phyloP scores from a whole-genome alignment of 352 stramenopile genomes.

The Stramenopiles sp. region DNA sequence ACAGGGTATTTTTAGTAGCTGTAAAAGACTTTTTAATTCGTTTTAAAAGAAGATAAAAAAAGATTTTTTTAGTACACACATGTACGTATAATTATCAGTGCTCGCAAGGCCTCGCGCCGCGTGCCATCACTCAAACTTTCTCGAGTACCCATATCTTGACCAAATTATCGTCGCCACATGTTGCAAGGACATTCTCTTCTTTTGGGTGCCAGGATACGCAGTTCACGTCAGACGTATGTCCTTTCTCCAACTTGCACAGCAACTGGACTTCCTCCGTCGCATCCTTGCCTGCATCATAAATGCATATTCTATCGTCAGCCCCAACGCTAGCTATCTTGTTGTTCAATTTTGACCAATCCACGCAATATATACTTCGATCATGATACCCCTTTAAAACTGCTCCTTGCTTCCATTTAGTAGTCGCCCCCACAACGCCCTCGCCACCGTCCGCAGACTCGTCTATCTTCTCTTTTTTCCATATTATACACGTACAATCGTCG shows the following conservation, averaged over 20 bases:
- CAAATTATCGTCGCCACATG: too few relatives aligned
- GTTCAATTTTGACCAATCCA: constrained; percentile 67
- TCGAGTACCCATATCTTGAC: too few relatives aligned
- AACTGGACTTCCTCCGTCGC: constrained; percentile 17
- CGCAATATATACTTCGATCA: constrained; percentile 62
- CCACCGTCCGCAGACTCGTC: constrained; percentile 25
- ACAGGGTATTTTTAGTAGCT: too few relatives aligned
- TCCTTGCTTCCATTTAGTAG: constrained; percentile 55
- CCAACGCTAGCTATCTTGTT: constrained; percentile 63
- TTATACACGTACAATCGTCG: constrained; percentile 68
- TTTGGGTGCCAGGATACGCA: constrained; percentile 72
- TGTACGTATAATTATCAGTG: too few relatives aligned
- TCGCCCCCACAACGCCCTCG: constrained; percentile 17
- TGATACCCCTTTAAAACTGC: constrained; percentile 56
- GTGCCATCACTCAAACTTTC: too few relatives aligned
- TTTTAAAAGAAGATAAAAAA: too few relatives aligned
- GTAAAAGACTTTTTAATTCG: too few relatives aligned
- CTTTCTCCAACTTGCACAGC: too few relatives aligned
- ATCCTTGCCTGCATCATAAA: constrained; percentile 42
- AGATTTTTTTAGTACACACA: too few relatives aligned
- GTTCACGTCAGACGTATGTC: constrained; percentile 89
- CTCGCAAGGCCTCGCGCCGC: too few relatives aligned
- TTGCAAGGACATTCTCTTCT: constrained; percentile 50
- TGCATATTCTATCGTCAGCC: constrained; percentile 63
- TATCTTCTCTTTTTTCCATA: constrained; percentile 59